Evolutionary conservation across 139 green algal species (phyloP).

Genomic region (Spirogloea muscicola): DNA sequence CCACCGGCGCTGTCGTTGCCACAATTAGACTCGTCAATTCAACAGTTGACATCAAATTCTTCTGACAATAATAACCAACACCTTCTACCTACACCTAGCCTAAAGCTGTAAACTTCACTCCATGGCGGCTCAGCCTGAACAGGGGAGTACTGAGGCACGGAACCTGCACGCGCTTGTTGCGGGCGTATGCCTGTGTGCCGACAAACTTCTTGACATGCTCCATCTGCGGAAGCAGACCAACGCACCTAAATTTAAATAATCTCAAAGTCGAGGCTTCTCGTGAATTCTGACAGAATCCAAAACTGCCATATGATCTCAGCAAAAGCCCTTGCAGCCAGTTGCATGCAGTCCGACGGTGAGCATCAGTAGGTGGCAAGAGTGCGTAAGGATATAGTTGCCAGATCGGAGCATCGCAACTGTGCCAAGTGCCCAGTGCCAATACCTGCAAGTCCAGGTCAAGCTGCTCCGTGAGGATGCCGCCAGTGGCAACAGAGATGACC

Average conservation of each 20-base stretch:
- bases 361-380: neutral
- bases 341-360: neutral
- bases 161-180: constrained; percentile 39
- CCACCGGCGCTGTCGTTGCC: neutral
- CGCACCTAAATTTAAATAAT: neutral
- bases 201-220: constrained; percentile 15
- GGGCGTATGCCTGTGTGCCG: constrained; percentile 35
- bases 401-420: neutral
- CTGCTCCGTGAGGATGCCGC: constrained; percentile 33
- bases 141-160: neutral
- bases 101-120: neutral
- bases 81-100: neutral
- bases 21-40: neutral
- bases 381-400: no score
- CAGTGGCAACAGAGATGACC: constrained; percentile 33
- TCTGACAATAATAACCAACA: neutral
- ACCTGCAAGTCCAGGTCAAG: constrained; percentile 26
- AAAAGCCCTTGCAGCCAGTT: neutral
- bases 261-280: neutral
- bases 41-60: neutral
- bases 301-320: neutral
- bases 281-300: neutral
- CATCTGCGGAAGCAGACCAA: neutral
- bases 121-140: neutral
- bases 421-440: neutral